Evolutionary conservation across 495 filamentous ascomycete species (phyloP), one percentile per base, ranked within the genome.

Genomic region (Daldinia childiae): DNA sequence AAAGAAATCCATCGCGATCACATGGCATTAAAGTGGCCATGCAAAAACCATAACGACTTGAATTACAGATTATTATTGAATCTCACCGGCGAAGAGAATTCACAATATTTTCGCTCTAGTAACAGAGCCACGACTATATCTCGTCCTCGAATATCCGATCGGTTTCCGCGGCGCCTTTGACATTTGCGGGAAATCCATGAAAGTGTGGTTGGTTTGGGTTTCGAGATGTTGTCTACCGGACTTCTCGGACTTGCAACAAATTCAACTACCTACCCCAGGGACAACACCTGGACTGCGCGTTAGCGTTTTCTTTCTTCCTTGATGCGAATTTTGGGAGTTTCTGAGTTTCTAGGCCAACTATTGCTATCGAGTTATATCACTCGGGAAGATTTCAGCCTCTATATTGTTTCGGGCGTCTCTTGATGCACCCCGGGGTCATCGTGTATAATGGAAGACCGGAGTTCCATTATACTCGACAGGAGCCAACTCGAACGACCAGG

Each of bases 1-100:
- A 62, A 41, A 69, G 14, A 66, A 45, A 62, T 58, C 9, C 15
- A 38, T 56, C 55, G 72, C 66, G 60, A 62, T 41, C 3, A 72
- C 64, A 66, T 41, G 59, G 43, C 55, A 63, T 54, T 30, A 43
- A 64, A 45, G 9, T 5, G 5, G 52, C 19, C 50, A 52, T 64
- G 58, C 38, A 19, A 58, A 24, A 15, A 65, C 30, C 36, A 60
- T 61, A 61, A 62, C 62, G 55, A 27, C 38, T 43, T 39, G 19
- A 29, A 58, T 65, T 48, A 41, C 48, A 30, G 55, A 32, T 39
- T 15, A 50, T 56, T 58, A 56, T 59, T 36, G 63, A 66, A 62
- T 62, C 43, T 58, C 29, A 24, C 11, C 57, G 51, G 58, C n/a
- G 17, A 41, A 39, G 52, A 51, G 66, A 55, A 21, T 21, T 57